phyloP scores from a whole-genome alignment of 192 early-diverging fungal species.

The Dispira parvispora region DNA sequence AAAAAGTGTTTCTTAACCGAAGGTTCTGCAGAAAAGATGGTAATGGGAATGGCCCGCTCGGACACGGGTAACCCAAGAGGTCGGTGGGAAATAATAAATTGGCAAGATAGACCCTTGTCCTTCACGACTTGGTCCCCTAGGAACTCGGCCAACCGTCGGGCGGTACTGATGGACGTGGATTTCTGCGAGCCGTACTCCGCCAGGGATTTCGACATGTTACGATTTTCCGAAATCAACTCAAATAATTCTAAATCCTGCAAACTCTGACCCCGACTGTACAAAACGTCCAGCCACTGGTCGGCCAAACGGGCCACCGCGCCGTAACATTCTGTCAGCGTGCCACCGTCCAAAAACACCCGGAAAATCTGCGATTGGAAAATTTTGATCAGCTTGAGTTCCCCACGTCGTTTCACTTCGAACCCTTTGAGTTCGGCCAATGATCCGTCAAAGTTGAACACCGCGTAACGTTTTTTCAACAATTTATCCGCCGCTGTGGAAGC shows the following conservation, averaged over 20 bases:
- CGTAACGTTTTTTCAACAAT: constrained; percentile 94
- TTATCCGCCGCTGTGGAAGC: constrained; percentile 90
- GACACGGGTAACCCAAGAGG: constrained; percentile 73
- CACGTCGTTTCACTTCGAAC: constrained; percentile 96
- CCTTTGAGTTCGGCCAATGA: constrained; percentile 92
- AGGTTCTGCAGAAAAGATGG: constrained; percentile 79
- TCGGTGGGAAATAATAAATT: constrained; percentile 81
- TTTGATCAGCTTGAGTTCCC: constrained; percentile 96
- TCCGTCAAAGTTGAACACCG: constrained; percentile 93
- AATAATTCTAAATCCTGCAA: constrained; percentile 78
- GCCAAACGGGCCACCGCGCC: constrained; percentile 71
- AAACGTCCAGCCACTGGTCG: constrained; percentile 87
- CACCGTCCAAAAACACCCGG: constrained; percentile 79
- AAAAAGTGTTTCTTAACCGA: constrained; percentile 62
- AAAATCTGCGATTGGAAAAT: constrained; percentile 94
- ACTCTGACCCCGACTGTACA: constrained; percentile 67
- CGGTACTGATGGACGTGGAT: constrained; percentile 88
- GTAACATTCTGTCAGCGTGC: constrained; percentile 77
- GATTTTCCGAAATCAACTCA: constrained; percentile 93
- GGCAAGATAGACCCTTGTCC: constrained; percentile 89
- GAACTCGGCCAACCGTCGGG: constrained; percentile 87
- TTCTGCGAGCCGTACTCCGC: constrained; percentile 90
- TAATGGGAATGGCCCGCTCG: constrained; percentile 87
- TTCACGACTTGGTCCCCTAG: constrained; percentile 96
- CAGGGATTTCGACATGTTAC: constrained; percentile 87